Base-by-base conservation (phyloP, 139 green algal species). In the Chlorella sorokiniana region DNA sequence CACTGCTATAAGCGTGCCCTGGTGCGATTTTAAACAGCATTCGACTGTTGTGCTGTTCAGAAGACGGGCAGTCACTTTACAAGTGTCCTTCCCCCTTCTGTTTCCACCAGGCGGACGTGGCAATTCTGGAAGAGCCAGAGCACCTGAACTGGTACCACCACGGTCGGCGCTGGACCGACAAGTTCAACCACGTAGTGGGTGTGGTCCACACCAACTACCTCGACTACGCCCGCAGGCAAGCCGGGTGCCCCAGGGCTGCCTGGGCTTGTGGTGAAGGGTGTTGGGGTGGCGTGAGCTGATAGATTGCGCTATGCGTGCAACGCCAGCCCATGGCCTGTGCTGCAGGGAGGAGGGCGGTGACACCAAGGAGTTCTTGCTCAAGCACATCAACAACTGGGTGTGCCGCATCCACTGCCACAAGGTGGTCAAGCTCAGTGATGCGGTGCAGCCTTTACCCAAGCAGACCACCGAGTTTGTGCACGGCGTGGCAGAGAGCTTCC, bases 181-280 rank as follows among this genome's bases (percentile, higher is more conserved):
- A 97, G 88, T 99, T 99, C 86, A 85, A 93, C 63, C 94, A 99
- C 84, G 97, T 99, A 48, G 97, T 92, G 62, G 97, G 89, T 33
- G 92, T 99, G 64, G 95, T 99, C 86, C 97, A 99, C 92, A 99
- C 97, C 74, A 99, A 99, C 90, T 99, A 99, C 89, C 90, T 99
- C 67, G 97, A 99, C 88, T 99, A 99, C 81, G 97, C 89, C 25
- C 82, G 76, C 45, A 76, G 76, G 76, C 64, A 62, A 27, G 76
- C 7, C 3, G 56, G 6, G 14, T 65, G 59, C 23, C 11, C 25
- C 59, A 65, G 25, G 25, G 59, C 59, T 65, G 52, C 22, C 59
- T 8, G 59, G 2, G 3, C 9, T 65, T 25, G 25, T 27, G 18
- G 59, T 65, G 59, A n/a, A 2, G 23, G 25, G 59, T 37, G 25